Conservation (phyloP, 2,329 filamentous ascomycete genomes). For the Boeremia exigua region DNA sequence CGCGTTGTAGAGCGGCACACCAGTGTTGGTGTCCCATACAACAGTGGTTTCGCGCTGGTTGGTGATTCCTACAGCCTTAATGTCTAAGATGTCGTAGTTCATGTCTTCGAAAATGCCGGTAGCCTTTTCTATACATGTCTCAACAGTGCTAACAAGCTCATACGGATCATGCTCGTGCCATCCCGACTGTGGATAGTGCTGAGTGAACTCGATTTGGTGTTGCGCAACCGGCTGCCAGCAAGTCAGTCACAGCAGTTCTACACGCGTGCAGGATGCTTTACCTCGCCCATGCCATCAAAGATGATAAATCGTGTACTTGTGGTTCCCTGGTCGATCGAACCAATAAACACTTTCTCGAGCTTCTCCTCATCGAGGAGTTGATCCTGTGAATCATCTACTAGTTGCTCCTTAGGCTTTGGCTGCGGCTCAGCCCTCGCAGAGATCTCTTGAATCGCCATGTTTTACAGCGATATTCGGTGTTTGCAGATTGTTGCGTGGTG, state of each 20-base stretch:
- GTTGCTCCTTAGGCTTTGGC: constrained; percentile 42
- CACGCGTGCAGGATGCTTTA: background rate
- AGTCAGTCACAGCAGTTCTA: constrained; percentile 2
- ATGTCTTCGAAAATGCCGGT: constrained; percentile 72
- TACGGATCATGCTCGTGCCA: constrained; percentile 90
- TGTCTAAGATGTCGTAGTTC: constrained; percentile 70
- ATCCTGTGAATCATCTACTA: constrained; percentile 26
- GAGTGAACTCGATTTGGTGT: constrained; percentile 86
- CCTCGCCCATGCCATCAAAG: constrained; percentile 75
- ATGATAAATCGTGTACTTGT: constrained; percentile 90
- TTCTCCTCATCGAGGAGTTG: constrained; percentile 39
- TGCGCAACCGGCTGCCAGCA: constrained; percentile 69
- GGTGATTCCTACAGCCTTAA: constrained; percentile 82
- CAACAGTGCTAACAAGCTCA: constrained; percentile 76
- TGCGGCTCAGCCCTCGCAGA: constrained; percentile 38
- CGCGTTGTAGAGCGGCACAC: constrained; percentile 81
- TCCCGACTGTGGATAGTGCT: constrained; percentile 83
- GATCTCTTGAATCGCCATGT: constrained; percentile 38
- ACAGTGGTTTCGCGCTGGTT: constrained; percentile 90
- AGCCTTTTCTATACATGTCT: constrained; percentile 79
- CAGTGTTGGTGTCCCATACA: constrained; percentile 82
- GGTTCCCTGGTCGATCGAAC: constrained; percentile 89
- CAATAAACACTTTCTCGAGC: constrained; percentile 71
- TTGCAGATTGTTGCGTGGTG: constrained; percentile 5
- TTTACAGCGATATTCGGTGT: constrained; percentile 1